Base-by-base conservation (phyloP, 441 rosid species). In the Biscutella auriculata region DNA sequence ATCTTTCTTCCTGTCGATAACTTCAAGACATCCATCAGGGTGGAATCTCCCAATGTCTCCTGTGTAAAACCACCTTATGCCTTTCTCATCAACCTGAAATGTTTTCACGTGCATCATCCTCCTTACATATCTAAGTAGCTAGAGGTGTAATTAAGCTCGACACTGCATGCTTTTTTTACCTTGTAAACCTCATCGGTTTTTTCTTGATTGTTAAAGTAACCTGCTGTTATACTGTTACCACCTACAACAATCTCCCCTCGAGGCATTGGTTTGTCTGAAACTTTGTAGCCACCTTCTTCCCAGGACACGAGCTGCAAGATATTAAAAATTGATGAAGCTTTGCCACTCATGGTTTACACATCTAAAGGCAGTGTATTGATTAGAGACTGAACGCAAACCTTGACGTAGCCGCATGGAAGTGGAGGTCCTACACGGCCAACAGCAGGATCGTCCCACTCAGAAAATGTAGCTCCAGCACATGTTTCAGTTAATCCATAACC, bases 401-500 rank as follows among this genome's bases (percentile, higher is more conserved):
- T 88, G 33, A 82, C 53, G 58, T 82, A 80, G 65, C 75, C 37
- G 58, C 94, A 92, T 34, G 96, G 95, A 69, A 92, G 75, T 28
- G 96, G 98, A 9, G 96, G 96, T 26, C 98, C 98, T 19, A 88
- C 95, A 42, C 89, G 95, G 27, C 98, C 98, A 47, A 84, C 91
- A 43, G 72, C 65, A 8, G 75, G 26, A 37, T 88, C 95, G 50
- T 92, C 98, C 73, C 72, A 73, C 73, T 88, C 96, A n/a, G 91
- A 66, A 76, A 88, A 92, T 21, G 96, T 78, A 67, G 82, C 84
- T 70, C 96, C 98, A 62, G 98, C 96, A 73, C 67, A 82, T 9
- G 98, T 88, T 80, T 92, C 98, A 42, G 98, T 92, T 79, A 92
- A 76, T 63, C 98, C 98, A 74, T 92, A 92, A 50, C 85, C 96